Base-by-base conservation (phyloP, 2,329 filamentous ascomycete species). In the Trichoderma koningii region DNA sequence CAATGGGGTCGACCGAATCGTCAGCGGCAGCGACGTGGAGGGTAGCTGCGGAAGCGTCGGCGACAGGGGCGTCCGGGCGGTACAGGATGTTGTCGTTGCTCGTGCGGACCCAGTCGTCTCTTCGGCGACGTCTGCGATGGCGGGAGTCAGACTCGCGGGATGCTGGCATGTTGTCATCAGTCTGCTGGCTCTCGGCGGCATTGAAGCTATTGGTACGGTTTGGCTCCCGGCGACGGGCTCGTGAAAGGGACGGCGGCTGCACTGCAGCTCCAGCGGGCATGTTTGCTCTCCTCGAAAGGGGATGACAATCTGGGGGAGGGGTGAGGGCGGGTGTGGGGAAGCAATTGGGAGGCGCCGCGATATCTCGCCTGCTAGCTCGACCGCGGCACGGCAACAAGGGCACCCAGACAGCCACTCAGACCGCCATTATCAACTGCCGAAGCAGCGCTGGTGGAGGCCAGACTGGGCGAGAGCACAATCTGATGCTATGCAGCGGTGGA, bases 21-120 rank as follows among this genome's bases (percentile, higher is more conserved):
- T 63, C 59, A 17, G 59, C 59, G 45, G 48, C 48, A 52, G 64
- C 23, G 38, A 38, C 45, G 14, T 38, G 23, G 17, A 30, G 47
- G 48, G 59, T 41, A 45, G 59, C 59, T 23, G 57, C 57, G 59
- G 48, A 62, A 41, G 64, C 51, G 26, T 59, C 55, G 47, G 63
- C 60, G 59, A 50, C 34, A 56, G 55, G 28, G 59, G 51, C 48
- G 28, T 69, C 65, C 23, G 71, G 70, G 21, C 73, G 73, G 55
- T 76, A 75, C 56, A 69, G 73, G 67, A 76, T 69, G 66, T 73
- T 73, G 57, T 70, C 70, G 50, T 68, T 62, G 55, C 69, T 69
- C 26, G 71, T 59, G 26, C 68, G 66, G 50, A 70, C 62, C 72
- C 71, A 73, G 59, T 67, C 66, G 55, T 67, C 68, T 47, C 61